These are phyloP conservation scores for Scedosporium apiospermum DNA, from an alignment of 2,329 filamentous ascomycete genomes.

Conservation along the genomic window DNA sequence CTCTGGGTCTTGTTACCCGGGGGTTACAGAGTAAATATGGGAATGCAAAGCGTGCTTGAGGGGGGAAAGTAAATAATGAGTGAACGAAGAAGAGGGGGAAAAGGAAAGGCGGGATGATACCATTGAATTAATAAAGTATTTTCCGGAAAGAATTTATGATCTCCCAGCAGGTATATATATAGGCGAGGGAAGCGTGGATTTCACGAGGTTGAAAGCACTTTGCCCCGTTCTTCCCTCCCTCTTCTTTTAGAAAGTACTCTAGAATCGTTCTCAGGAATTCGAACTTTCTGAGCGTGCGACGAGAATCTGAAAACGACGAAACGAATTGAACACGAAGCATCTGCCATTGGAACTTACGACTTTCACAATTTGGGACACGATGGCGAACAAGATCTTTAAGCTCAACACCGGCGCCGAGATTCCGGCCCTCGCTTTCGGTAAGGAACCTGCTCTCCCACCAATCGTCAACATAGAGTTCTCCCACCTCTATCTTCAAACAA, in stretches of 20 bases:
- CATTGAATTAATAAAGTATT: not conserved
- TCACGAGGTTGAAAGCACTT: too few species aligned
- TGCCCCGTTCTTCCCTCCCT: too few species aligned
- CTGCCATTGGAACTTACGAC: too few species aligned
- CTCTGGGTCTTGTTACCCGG: not conserved
- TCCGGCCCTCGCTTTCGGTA: constrained; percentile 54
- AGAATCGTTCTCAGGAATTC: too few species aligned
- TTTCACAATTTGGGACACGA: not conserved
- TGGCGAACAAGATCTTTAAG: constrained; percentile 33
- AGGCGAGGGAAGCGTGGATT: too few species aligned
- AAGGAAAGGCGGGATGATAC: not conserved
- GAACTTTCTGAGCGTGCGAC: not conserved
- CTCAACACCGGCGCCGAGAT: constrained; percentile 57
- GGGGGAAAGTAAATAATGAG: not conserved
- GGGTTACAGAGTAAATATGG: not conserved
- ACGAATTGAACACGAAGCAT: not conserved
- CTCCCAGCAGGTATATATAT: not conserved
- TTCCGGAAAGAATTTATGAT: not conserved
- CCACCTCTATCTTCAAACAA: not conserved
- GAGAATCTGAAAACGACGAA: not conserved
- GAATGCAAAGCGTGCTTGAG: not conserved
- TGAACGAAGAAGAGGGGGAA: not conserved
- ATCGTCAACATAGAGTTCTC: constrained; percentile 4
- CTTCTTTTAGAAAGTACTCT: too few species aligned
- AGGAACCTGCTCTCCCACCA: constrained; percentile 9